These are phyloP conservation scores for Rossbeevera mucosa DNA, from an alignment of 768 basidiomycete genomes.

Conservation along the genomic window DNA sequence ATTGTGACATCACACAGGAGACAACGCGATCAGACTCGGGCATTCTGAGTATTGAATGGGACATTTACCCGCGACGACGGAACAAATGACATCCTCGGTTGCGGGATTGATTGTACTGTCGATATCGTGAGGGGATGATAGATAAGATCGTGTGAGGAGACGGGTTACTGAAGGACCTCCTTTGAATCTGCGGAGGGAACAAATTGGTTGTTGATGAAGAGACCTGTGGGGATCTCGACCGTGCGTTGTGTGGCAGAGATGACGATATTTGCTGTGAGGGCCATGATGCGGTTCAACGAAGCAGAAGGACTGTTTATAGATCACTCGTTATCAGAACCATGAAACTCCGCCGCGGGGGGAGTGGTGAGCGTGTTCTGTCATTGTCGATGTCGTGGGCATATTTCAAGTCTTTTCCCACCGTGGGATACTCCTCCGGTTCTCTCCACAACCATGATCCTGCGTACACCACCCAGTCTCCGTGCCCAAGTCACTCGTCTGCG, in stretches of 20 bases:
- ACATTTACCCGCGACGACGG: conserved; percentile 55
- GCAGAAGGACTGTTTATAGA: conserved; percentile 12
- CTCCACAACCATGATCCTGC: conserved; percentile 38
- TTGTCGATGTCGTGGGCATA: no score
- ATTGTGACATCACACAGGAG: conserved; percentile 1
- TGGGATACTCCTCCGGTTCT: conserved; percentile 7
- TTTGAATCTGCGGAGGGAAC: conserved; percentile 67
- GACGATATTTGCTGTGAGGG: conserved; percentile 37
- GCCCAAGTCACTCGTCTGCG: conserved; percentile 34
- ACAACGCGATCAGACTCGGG: background rate
- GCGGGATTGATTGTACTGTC: conserved; percentile 73
- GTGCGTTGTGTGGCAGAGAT: conserved; percentile 43
- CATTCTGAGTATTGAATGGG: background rate
- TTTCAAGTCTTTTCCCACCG: conserved; percentile 18
- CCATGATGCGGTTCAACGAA: conserved; percentile 43
- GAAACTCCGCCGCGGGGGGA: conserved; percentile 3
- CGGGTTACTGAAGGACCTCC: conserved; percentile 58
- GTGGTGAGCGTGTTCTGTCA: background rate
- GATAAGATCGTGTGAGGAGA: conserved; percentile 4
- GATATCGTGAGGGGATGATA: conserved; percentile 11
- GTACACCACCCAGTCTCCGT: conserved; percentile 40
- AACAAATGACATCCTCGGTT: conserved; percentile 69
- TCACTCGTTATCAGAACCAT: conserved; percentile 7
- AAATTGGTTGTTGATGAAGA: conserved; percentile 92
- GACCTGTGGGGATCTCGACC: conserved; percentile 68